A percentile compares a stretch with the other conserved stretches of the same genome.
These are phyloP conservation scores for Angophora floribunda DNA, from an alignment of 345 rosid species.

Conservation along the genomic window DNA sequence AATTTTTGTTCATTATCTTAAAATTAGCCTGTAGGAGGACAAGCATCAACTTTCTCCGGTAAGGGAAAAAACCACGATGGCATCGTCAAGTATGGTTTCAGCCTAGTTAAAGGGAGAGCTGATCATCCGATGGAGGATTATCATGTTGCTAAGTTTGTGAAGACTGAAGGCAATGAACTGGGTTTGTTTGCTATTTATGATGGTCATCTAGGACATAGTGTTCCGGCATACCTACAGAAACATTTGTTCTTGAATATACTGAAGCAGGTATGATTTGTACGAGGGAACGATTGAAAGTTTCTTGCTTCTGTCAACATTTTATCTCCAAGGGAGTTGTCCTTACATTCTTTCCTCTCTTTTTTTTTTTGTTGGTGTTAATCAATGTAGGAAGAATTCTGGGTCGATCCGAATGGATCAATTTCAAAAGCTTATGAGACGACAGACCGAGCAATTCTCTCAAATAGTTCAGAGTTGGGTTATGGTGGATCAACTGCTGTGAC, in stretches of 20 bases:
- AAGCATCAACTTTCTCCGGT: slow-evolving; percentile 40
- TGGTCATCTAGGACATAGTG: slow-evolving; percentile 67
- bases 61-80: slow-evolving; percentile 49
- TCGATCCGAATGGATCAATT: slow-evolving; percentile 26
- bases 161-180: slow-evolving; percentile 28
- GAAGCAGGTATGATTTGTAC: slow-evolving; percentile 21
- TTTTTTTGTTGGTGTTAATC: not conserved
- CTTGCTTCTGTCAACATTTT: not conserved
- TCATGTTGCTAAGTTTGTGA: slow-evolving; percentile 54
- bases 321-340: not conserved
- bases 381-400: slow-evolving; percentile 44
- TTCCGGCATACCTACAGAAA: slow-evolving; percentile 67
- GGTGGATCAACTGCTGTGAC: slow-evolving; percentile 84
- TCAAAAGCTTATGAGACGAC: slow-evolving; percentile 50
- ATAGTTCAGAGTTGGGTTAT: slow-evolving; percentile 43
- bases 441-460: slow-evolving; percentile 52
- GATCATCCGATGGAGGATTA: slow-evolving; percentile 80
- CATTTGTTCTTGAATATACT: slow-evolving; percentile 51
- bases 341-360: not conserved
- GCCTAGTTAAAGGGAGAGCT: slow-evolving; percentile 62
- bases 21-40: slow-evolving; percentile 25
- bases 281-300: not conserved
- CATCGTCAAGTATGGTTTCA: slow-evolving; percentile 44
- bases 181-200: slow-evolving; percentile 70
- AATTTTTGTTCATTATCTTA: not conserved